Evolutionary conservation across 192 early-diverging fungal species (phyloP).

Genomic region (Chytriomyces hyalinus): DNA sequence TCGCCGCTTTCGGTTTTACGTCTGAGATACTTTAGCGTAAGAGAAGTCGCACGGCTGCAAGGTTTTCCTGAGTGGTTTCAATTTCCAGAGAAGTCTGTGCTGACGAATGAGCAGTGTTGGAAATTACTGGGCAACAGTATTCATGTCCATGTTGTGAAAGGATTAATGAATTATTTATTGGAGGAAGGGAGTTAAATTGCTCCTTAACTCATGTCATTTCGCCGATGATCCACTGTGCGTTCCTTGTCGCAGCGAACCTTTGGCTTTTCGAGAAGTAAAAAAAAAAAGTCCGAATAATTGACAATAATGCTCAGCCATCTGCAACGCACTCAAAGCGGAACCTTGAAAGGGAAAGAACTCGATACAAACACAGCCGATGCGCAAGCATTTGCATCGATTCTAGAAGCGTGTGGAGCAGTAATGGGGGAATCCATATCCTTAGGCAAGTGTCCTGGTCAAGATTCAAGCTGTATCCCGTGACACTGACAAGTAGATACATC

Average conservation of each 20-base stretch:
- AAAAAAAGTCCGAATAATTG: neutral
- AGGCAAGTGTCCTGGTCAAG: too few species aligned
- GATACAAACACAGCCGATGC: too few species aligned
- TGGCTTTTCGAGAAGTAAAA: neutral
- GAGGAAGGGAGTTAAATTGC: neutral
- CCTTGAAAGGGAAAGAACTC: neutral
- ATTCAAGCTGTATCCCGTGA: neutral
- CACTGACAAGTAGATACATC: neutral
- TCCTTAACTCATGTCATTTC: too few species aligned
- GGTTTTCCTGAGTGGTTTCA: constrained; percentile 49
- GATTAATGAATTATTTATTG: constrained; percentile 60
- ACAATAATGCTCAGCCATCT: neutral
- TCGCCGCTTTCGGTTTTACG: constrained; percentile 24
- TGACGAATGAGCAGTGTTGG: constrained; percentile 75
- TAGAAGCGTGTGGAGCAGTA: neutral
- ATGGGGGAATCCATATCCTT: too few species aligned
- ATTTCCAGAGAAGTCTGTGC: constrained; percentile 58
- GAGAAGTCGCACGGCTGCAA: constrained; percentile 23
- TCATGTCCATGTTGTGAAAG: constrained; percentile 74
- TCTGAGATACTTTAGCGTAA: constrained; percentile 32
- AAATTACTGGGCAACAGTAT: constrained; percentile 82
- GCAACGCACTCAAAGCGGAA: constrained; percentile 4
- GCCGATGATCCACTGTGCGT: too few species aligned
- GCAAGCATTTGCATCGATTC: neutral
- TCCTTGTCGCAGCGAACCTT: too few species aligned